Percentiles rank a stretch among this genome's conserved stretches.
Conservation (phyloP, 495 filamentous ascomycete species). For the Penicillium mononematosum region DNA sequence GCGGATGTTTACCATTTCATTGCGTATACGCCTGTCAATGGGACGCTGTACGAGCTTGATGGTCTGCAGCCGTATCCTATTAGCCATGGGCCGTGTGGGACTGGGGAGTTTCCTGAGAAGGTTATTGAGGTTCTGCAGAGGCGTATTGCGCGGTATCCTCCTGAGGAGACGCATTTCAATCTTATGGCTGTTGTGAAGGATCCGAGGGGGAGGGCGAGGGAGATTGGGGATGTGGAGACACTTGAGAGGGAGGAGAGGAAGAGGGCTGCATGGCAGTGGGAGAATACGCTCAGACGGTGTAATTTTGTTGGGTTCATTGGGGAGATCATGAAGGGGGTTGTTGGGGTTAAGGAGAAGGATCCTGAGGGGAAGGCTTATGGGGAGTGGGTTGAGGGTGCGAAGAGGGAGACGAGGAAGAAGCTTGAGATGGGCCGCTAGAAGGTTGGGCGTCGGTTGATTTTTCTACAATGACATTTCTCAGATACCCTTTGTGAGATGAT, state of each 20-base stretch:
- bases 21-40: slow-evolving; percentile 81
- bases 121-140: slow-evolving; percentile 84
- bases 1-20: slow-evolving; percentile 96
- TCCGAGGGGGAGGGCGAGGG: slow-evolving; percentile 67
- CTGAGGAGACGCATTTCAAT: slow-evolving; percentile 90
- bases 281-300: slow-evolving; percentile 88
- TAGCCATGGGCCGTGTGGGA: slow-evolving; percentile 71
- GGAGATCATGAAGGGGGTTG: slow-evolving; percentile 85
- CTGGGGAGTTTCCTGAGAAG: slow-evolving; percentile 70
- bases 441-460: neutral
- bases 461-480: slow-evolving; percentile 10
- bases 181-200: slow-evolving; percentile 89
- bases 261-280: slow-evolving; percentile 85
- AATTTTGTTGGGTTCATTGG: slow-evolving; percentile 97
- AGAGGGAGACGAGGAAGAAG: slow-evolving; percentile 66
- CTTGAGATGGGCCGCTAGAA: slow-evolving; percentile 46
- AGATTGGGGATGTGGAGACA: slow-evolving; percentile 79
- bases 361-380: slow-evolving; percentile 58
- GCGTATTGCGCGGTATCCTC: slow-evolving; percentile 81
- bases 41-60: slow-evolving; percentile 88
- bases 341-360: slow-evolving; percentile 58
- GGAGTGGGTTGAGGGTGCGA: slow-evolving; percentile 77
- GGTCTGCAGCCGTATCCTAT: slow-evolving; percentile 92
- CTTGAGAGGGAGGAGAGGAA: slow-evolving; percentile 80
- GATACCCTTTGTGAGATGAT: slow-evolving; percentile 12